These are phyloP conservation scores for Mangifera indica DNA, from an alignment of 345 rosid genomes.

Conservation along the genomic window DNA sequence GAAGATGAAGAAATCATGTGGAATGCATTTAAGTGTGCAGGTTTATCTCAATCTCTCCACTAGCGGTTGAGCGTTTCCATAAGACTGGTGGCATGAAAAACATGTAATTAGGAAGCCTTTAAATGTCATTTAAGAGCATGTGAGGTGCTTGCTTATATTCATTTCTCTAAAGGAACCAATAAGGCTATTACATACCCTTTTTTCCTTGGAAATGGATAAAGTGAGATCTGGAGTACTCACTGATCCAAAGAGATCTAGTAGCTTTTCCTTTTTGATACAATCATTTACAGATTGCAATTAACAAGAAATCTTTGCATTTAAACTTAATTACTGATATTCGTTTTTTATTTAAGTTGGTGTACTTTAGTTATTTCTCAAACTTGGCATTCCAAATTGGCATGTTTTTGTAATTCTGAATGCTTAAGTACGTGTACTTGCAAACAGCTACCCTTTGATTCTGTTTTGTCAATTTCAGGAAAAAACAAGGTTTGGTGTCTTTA, in stretches of 20 bases:
- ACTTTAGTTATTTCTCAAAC: neutral
- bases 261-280: neutral
- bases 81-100: neutral
- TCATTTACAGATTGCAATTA: constrained; percentile 10
- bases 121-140: constrained; percentile 10
- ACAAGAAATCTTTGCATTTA: neutral
- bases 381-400: neutral
- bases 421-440: neutral
- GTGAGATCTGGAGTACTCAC: neutral
- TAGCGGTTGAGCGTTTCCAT: neutral
- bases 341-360: neutral
- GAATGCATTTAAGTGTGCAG: constrained; percentile 76
- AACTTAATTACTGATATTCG: neutral
- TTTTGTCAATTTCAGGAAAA: constrained; percentile 53
- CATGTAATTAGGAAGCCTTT: neutral
- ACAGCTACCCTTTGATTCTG: neutral
- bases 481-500: constrained; percentile 81
- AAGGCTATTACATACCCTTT: no score
- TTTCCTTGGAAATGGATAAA: neutral
- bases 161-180: no score
- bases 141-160: neutral
- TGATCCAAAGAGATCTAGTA: neutral
- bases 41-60: constrained; percentile 31
- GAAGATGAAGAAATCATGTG: constrained; percentile 95
- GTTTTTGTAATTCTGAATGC: neutral